phyloP scores from a whole-genome alignment of 495 filamentous ascomycete genomes.

The Penicillium salamii region DNA sequence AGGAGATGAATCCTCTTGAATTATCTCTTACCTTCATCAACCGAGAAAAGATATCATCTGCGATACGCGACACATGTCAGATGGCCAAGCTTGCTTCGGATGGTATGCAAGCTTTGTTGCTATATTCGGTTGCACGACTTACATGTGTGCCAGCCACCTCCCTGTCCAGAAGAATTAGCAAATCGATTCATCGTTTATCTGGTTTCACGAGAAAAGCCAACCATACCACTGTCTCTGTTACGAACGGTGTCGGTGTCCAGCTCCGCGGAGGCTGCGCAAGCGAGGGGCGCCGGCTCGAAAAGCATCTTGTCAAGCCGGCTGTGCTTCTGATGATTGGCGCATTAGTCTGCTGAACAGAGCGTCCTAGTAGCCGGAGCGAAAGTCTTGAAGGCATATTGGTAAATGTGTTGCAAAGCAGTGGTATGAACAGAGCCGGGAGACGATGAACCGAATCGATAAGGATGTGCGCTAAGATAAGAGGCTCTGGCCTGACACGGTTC shows the following conservation, averaged over 20 bases:
- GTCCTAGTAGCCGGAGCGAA: slow-evolving; percentile 28
- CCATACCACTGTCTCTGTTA: slow-evolving; percentile 80
- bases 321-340: slow-evolving; percentile 4
- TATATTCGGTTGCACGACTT: slow-evolving; percentile 30
- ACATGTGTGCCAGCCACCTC: slow-evolving; percentile 90
- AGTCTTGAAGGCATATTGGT: slow-evolving; percentile 17
- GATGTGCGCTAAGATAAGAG: slow-evolving; percentile 20
- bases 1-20: neutral
- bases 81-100: slow-evolving; percentile 5
- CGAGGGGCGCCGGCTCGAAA: slow-evolving; percentile 32
- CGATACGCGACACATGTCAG: slow-evolving; percentile 19
- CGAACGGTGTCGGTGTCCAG: slow-evolving; percentile 67
- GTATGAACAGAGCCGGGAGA: slow-evolving; percentile 6
- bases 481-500: too few species aligned
- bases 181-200: neutral
- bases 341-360: slow-evolving; percentile 12
- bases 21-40: slow-evolving; percentile 60
- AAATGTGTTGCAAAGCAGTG: neutral
- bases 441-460: slow-evolving; percentile 12
- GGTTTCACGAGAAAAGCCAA: neutral
- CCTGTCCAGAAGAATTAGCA: slow-evolving; percentile 52
- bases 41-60: slow-evolving; percentile 83
- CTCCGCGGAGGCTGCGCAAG: slow-evolving; percentile 46
- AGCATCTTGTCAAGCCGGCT: slow-evolving; percentile 21
- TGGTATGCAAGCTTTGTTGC: neutral